These are phyloP conservation scores for Aspergillus ostianus DNA, from an alignment of 495 filamentous ascomycete genomes.

Conservation along the genomic window DNA sequence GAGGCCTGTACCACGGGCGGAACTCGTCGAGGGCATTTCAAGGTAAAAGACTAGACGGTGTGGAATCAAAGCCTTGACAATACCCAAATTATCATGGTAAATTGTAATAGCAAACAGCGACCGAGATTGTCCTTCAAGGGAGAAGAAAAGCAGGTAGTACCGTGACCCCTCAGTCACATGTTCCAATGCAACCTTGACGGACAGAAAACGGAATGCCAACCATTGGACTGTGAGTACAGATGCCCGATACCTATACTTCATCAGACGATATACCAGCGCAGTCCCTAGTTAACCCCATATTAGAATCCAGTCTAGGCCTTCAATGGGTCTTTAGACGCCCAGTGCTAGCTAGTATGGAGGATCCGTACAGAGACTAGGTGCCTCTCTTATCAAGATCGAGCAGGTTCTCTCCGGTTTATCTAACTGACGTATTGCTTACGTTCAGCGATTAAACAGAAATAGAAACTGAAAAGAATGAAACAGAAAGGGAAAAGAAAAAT, in stretches of 20 bases:
- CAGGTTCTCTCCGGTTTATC: neutral
- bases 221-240: neutral
- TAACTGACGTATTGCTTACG: neutral
- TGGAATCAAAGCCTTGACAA: neutral
- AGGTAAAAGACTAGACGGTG: no score
- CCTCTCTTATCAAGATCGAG: no score
- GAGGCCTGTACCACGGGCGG: neutral
- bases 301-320: neutral
- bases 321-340: no score
- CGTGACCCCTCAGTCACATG: neutral
- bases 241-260: neutral
- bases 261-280: neutral
- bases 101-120: no score
- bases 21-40: neutral
- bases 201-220: neutral
- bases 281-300: neutral
- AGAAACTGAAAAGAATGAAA: neutral
- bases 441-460: neutral
- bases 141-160: no score
- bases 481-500: neutral
- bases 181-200: neutral
- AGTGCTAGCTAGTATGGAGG: no score
- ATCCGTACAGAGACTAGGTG: no score
- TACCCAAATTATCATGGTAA: no score
- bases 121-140: no score